Evolutionary conservation across 2,329 filamentous ascomycete species (phyloP).

Genomic region (Calonectria henricotiae): DNA sequence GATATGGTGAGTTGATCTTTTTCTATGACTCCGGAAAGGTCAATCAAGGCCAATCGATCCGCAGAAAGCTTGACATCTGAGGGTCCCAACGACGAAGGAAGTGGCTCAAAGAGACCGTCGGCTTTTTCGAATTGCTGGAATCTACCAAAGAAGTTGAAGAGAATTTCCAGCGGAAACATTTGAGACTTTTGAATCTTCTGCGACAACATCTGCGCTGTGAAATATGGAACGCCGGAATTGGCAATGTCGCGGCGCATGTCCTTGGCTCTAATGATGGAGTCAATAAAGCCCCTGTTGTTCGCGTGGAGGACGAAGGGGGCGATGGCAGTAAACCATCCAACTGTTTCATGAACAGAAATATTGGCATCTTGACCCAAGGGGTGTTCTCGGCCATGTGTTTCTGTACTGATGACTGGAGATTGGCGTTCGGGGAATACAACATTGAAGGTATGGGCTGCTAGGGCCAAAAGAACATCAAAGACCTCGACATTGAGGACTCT

Average conservation of each 20-base stretch:
- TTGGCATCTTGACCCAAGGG: neutral
- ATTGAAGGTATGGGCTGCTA: slow-evolving; percentile 47
- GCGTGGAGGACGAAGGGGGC: slow-evolving; percentile 5
- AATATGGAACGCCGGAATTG: slow-evolving; percentile 10
- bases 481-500: slow-evolving; percentile 8
- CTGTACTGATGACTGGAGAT: slow-evolving; percentile 54
- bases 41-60: slow-evolving; percentile 37
- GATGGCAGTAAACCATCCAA: slow-evolving; percentile 14
- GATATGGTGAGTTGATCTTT: slow-evolving; percentile 11
- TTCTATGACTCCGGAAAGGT: slow-evolving; percentile 28
- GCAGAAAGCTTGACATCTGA: slow-evolving; percentile 37
- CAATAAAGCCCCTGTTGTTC: neutral
- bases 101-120: slow-evolving; percentile 48
- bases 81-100: slow-evolving; percentile 9
- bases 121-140: slow-evolving; percentile 55
- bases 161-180: slow-evolving; percentile 48
- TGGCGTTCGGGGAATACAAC: slow-evolving; percentile 43
- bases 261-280: neutral
- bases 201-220: slow-evolving; percentile 6
- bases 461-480: slow-evolving; percentile 48
- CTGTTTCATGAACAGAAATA: slow-evolving; percentile 6
- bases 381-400: slow-evolving; percentile 59
- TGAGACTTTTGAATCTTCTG: neutral
- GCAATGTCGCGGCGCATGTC: slow-evolving; percentile 4
- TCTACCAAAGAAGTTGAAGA: slow-evolving; percentile 52